These are phyloP conservation scores for Rhamnella rubrinervis DNA, from an alignment of 331 rosid species.

Conservation along the genomic window DNA sequence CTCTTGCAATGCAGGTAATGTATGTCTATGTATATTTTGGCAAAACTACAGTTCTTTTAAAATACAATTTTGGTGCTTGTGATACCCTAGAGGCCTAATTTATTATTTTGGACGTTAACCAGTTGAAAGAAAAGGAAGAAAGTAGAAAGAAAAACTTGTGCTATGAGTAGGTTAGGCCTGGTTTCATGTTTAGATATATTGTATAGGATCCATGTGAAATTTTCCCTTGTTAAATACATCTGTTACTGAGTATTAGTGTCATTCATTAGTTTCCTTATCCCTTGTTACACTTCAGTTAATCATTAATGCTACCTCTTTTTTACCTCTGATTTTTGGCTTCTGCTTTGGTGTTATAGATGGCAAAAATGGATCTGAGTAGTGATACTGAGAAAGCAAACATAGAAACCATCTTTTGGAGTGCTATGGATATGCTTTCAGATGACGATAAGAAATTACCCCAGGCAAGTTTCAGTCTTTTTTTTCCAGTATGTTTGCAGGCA, in stretches of 20 bases:
- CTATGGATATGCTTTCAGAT: constrained; percentile 96
- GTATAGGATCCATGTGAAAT: not conserved
- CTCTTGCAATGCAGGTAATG: constrained; percentile 94
- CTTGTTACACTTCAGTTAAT: not conserved
- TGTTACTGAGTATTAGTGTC: not conserved
- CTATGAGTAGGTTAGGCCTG: no score
- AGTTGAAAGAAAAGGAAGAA: not conserved
- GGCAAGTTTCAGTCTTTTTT: constrained; percentile 46
- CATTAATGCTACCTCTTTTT: not conserved
- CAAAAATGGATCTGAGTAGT: constrained; percentile 88
- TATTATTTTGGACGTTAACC: not conserved
- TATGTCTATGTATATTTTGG: not conserved
- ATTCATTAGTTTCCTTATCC: not conserved
- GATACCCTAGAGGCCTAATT: not conserved
- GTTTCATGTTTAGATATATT: not conserved
- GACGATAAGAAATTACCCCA: constrained; percentile 98
- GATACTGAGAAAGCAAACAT: constrained; percentile 76
- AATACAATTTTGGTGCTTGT: not conserved
- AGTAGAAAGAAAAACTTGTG: not conserved
- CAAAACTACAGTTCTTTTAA: not conserved
- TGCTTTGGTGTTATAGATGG: constrained; percentile 60
- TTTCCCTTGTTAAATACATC: not conserved
- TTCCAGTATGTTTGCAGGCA: not conserved
- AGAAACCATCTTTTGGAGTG: constrained; percentile 88
- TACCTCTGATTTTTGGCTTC: not conserved